Percentiles rank a stretch among this genome's conserved stretches.
phyloP scores from a whole-genome alignment of 768 basidiomycete genomes.

The Macrolepiota fuliginosa region DNA sequence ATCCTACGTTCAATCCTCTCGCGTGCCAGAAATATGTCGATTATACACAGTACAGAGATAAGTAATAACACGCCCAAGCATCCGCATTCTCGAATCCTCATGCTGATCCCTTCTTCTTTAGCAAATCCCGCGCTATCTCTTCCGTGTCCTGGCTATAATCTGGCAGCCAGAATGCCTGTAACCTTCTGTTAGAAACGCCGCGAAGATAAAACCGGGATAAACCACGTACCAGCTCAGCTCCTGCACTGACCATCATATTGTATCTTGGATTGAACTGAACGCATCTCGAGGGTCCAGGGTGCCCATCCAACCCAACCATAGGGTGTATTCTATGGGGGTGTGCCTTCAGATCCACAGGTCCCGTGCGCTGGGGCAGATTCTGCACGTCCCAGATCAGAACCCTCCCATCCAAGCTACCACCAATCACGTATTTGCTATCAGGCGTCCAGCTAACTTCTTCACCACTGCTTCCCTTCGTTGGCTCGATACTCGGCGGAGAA shows the following conservation, averaged over 20 bases:
- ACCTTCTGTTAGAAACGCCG: conserved; percentile 4
- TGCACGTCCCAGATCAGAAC: conserved; percentile 88
- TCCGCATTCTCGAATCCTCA: conserved; percentile 3
- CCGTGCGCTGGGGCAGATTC: conserved; percentile 49
- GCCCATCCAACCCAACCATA: conserved; percentile 61
- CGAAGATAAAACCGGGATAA: conserved; percentile 4
- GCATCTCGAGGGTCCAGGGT: conserved; percentile 81
- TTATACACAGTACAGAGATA: background rate
- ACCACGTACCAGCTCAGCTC: conserved; percentile 70
- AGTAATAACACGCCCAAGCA: background rate
- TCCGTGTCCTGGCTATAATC: conserved; percentile 68
- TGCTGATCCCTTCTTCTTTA: conserved; percentile 47
- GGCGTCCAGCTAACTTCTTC: conserved; percentile 95
- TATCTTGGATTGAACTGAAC: conserved; percentile 88
- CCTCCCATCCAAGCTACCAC: conserved; percentile 84
- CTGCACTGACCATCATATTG: conserved; percentile 86
- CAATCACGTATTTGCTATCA: conserved; percentile 86
- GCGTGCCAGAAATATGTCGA: background rate
- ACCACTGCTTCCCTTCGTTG: conserved; percentile 78
- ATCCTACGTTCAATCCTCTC: background rate
- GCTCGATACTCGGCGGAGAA: conserved; percentile 55
- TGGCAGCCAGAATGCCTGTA: conserved; percentile 43
- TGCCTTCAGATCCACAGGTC: conserved; percentile 52
- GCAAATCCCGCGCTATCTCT: conserved; percentile 66
- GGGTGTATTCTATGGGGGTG: conserved; percentile 45